phyloP scores from a whole-genome alignment of 345 rosid species.

The Gossypium raimondii region DNA sequence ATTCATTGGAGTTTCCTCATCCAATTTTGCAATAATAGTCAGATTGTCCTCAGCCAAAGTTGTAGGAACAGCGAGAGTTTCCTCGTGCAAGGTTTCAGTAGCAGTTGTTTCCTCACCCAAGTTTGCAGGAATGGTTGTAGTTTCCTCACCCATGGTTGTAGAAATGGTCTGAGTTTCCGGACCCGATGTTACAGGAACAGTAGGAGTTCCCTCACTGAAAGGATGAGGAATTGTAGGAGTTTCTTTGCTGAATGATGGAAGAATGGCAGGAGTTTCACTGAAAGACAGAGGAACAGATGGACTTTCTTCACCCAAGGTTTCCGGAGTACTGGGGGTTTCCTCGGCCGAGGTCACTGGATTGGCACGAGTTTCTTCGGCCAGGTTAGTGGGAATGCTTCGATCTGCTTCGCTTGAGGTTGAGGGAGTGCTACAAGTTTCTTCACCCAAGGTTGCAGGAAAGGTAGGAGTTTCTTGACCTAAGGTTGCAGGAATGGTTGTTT shows the following conservation, averaged over 20 bases:
- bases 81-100: not conserved
- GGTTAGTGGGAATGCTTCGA: not conserved
- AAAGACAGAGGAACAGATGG: not conserved
- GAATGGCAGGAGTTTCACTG: not conserved
- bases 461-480: not conserved
- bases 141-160: not conserved
- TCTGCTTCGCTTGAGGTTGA: not conserved
- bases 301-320: not conserved
- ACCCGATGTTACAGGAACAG: not conserved
- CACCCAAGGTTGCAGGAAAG: not conserved
- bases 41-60: not conserved
- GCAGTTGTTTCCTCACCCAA: not conserved
- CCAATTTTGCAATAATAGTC: constrained; percentile 15
- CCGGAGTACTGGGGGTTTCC: not conserved
- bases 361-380: not conserved
- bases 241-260: not conserved
- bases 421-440: not conserved
- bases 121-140: not conserved
- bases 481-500: not conserved
- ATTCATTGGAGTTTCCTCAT: not conserved
- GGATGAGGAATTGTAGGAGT: not conserved
- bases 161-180: not conserved
- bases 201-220: not conserved
- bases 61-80: not conserved
- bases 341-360: not conserved